These are phyloP conservation scores for Rhizoclosmatium sp. DNA, from an alignment of 192 early-diverging fungal species.

Conservation along the genomic window DNA sequence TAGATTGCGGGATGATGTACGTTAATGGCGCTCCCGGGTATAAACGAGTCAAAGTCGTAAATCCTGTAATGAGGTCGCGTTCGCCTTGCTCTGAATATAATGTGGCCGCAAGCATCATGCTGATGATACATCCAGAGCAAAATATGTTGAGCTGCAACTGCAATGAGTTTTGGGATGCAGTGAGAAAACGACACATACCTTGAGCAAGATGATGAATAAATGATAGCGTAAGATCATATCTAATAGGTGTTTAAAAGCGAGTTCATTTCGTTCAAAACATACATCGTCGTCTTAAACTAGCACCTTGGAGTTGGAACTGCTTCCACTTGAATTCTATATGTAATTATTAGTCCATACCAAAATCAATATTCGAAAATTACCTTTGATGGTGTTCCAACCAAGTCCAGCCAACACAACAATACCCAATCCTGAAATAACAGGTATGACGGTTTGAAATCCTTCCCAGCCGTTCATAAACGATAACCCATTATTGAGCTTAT, in stretches of 20 bases:
- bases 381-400: slow-evolving; percentile 11
- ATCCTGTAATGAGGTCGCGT: not conserved
- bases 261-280: slow-evolving; percentile 5
- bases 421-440: not conserved
- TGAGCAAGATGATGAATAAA: slow-evolving; percentile 53
- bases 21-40: not conserved
- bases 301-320: slow-evolving; percentile 50
- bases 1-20: slow-evolving; percentile 33
- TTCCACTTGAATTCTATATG: slow-evolving; percentile 42
- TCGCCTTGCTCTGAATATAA: slow-evolving; percentile 3
- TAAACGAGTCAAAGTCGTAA: not conserved
- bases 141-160: slow-evolving; percentile 19
- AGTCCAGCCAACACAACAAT: not conserved
- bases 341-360: not conserved
- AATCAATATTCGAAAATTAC: not conserved
- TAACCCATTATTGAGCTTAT: not conserved
- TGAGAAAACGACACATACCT: slow-evolving; percentile 41
- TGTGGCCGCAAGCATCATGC: slow-evolving; percentile 32
- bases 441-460: not conserved
- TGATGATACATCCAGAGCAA: slow-evolving; percentile 1
- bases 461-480: not conserved
- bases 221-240: slow-evolving; percentile 49
- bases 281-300: slow-evolving; percentile 46
- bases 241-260: not conserved
- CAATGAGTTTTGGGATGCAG: not conserved